Percentiles rank a stretch among this genome's conserved stretches.
phyloP scores from a whole-genome alignment of 1,139 yeast species.

The Yamadazyma taylorii region DNA sequence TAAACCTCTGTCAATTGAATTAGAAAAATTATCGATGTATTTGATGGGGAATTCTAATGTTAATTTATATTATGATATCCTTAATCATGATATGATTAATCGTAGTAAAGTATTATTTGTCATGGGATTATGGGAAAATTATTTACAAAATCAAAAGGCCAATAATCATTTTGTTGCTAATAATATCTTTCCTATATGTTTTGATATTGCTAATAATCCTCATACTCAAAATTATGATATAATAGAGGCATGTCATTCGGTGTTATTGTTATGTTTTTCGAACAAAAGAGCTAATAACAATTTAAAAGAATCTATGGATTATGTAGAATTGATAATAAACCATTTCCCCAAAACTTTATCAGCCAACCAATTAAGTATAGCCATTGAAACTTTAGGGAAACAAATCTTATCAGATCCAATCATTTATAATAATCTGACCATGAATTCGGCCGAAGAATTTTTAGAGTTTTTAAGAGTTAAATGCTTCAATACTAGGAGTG shows the following conservation, averaged over 20 bases:
- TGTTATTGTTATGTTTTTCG: constrained; percentile 50
- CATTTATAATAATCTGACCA: constrained; percentile 19
- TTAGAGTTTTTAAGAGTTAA: constrained; percentile 41
- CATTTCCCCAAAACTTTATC: constrained; percentile 64
- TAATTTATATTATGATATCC: constrained; percentile 33
- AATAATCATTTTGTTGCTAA: constrained; percentile 27
- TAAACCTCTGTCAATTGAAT: constrained; percentile 20
- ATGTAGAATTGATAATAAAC: constrained; percentile 30
- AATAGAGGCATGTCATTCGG: constrained; percentile 70
- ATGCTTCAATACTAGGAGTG: constrained; percentile 33
- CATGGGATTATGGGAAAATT: constrained; percentile 59
- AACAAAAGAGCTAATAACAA: constrained; percentile 22
- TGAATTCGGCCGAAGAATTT: constrained; percentile 35
- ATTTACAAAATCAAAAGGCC: constrained; percentile 38
- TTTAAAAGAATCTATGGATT: constrained; percentile 32
- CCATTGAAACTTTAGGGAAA: constrained; percentile 57
- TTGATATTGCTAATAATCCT: constrained; percentile 38
- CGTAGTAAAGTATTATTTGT: constrained; percentile 55
- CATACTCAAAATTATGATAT: constrained; percentile 33
- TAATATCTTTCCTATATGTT: constrained; percentile 44
- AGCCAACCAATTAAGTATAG: constrained; percentile 56
- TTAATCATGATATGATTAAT: constrained; percentile 35
- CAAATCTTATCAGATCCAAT: constrained; percentile 48
- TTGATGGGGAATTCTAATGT: constrained; percentile 44
- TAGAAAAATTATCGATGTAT: constrained; percentile 39